Base-by-base conservation (phyloP, 257 asterid genomes). In the Fraxinus pennsylvanica region DNA sequence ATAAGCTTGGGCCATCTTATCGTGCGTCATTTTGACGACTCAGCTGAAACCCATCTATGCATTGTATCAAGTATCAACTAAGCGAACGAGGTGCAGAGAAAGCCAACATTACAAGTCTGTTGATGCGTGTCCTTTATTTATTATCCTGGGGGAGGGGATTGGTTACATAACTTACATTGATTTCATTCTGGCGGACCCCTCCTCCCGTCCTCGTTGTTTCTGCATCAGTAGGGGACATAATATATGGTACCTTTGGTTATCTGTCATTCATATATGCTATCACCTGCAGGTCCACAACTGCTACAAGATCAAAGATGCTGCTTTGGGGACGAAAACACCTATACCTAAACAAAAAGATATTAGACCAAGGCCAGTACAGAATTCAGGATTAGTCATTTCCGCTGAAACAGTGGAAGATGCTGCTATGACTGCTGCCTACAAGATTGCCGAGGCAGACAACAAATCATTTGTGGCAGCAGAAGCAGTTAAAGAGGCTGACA, bases 401-500 rank as follows among this genome's bases (percentile, higher is more conserved):
- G 19, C 29, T 43, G 83, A 82, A 77, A 79, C 80, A 71, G 17
- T 70, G 61, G 86, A 82, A 78, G 86, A 81, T 5, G 87, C 84
- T 36, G 83, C 88, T 71, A 71, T 74, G 75, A 67, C 27, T 77
- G 90, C 91, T 79, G 91, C 92, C 54, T 66, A 82, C 47, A 41
- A 50, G 74, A 73, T 90, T 79, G 87, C 85, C 1, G 90, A 86
- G 82, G 91, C 96, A 45, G 96, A 90, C 81, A 70, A 89, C 52
- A 84, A 73, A 77, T 78, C 83, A 0, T 71, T 76, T 38, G 66
- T 84, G 52, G 88, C 85, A 73, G 88, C 88, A 79, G 89, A 83
- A 69, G 92, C 90, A 14, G 87, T 83, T 71, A 66, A 52, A 57
- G 91, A 89, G 78, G 84, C 85, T 43, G 96, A 90, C 61, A 82